Base-by-base conservation (phyloP, 495 filamentous ascomycete genomes). In the Staphylotrichum tortipilum region DNA sequence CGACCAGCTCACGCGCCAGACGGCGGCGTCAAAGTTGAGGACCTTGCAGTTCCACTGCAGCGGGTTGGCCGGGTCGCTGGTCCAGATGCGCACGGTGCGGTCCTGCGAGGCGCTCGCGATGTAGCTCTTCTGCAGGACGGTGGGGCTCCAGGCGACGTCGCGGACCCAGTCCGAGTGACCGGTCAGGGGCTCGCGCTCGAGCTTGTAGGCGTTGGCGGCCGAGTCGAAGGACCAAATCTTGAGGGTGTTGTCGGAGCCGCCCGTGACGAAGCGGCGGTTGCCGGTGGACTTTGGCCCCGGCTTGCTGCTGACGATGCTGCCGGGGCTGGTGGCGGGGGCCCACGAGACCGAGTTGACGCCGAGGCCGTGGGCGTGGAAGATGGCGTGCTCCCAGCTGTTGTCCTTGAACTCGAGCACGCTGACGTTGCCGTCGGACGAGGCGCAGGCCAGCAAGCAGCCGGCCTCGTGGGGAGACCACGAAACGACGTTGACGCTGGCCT, bases 1-100 rank as follows among this genome's bases (percentile, higher is more conserved):
- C 59, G 88, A 94, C 94, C 94, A 99, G 74, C 88, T 95, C 12
- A 95, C 92, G 31, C 91, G 80, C 94, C 94, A 99, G 53, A 95
- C 73, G 42, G 89, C 87, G 10, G 81, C 80, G 9, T 95, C 91
- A 54, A 99, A 94, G 50, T 82, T 78, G 51, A 97, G 75, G 21
- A 82, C 78, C 66, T 90, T 90, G 69, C 79, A 82, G 35, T 78
- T 74, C 94, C 94, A 99, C 59, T 88, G 76, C 10, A 68, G 66
- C 44, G 70, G 68, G 63, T 64, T 67, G 33, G 68, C 76, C 11
- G 78, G 74, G 55, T 84, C 81, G 31, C 75, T 81, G 15, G 90
- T 97, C 94, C 94, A 99, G 68, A 99, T 95, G 45, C 90, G 79
- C 45, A 97, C 91, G 10, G 88, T 95, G 76, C 89, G 90, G 60